Evolutionary conservation across 2,329 filamentous ascomycete genomes (phyloP), one percentile per base, ranked within the genome.

Genomic region (Lasiodiplodia citricola): DNA sequence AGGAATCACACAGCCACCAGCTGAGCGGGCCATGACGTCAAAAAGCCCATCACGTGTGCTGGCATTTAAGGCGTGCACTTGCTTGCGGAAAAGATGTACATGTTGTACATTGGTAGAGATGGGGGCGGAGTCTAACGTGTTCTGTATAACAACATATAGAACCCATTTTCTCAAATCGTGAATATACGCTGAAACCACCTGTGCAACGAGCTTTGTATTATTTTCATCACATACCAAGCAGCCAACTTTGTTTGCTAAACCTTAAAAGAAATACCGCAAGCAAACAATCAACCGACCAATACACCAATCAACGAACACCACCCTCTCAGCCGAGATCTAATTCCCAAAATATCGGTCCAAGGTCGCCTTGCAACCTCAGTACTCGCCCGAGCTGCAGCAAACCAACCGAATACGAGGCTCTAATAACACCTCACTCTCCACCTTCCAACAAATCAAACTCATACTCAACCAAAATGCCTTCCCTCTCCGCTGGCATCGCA

Each of bases 401-500:
- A 28, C 28, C 28, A 28, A 28, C 28, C 28, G 28, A 28, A 6
- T 5, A 28, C 4, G 28, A 4, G 10, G 31, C 31, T 10, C 31
- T 35, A 8, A 35, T 35, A 35, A 35, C 31, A 35, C 31, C 31
- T 35, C 31, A 35, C 31, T 35, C 31, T 35, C 8, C 8, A 35
- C 31, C 31, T 35, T 35, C 7, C 31, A 7, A 35, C 8, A 1
- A 35, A 35, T 35, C 8, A 7, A 35, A 35, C 31, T 35, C 31
- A 35, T 35, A 35, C 31, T 16, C 13, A n/a, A 54, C 6, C 14
- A 28, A 31, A 28, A 58, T 58, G 55, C 35, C 55, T 14, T 58
- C 55, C 21, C 21, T 58, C 55, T 58, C 55, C 21, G 35, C 55
- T 37, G 55, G 52, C 55, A 58, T 58, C 13, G 21, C 55, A 11